Conservation (phyloP, 106 monocot genomes). For the Amphibolis antarctica region DNA sequence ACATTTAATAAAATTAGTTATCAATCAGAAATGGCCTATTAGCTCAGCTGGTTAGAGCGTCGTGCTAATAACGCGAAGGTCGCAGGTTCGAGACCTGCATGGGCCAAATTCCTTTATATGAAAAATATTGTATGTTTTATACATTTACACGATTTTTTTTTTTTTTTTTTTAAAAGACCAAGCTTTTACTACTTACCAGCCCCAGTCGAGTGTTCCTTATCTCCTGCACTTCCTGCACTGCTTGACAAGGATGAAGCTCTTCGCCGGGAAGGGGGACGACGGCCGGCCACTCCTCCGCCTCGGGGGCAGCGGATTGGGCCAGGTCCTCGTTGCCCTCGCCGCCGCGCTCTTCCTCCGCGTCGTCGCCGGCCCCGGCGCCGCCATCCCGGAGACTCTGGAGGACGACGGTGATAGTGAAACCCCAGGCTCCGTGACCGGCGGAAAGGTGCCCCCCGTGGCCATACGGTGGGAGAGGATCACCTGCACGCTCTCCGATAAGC, state of each 20-base stretch:
- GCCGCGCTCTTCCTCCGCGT: constrained; percentile 15
- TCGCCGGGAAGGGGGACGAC: constrained; percentile 5
- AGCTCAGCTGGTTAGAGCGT: constrained; percentile 99
- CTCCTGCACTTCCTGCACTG: too few species aligned
- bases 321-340: constrained; percentile 10
- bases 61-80: constrained; percentile 99
- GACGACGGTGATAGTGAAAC: constrained; percentile 3
- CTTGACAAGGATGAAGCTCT: constrained; percentile 1
- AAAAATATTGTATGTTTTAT: too few species aligned
- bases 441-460: constrained; percentile 12
- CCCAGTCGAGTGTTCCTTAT: too few species aligned
- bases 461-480: constrained; percentile 18
- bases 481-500: constrained; percentile 19
- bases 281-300: neutral
- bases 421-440: neutral
- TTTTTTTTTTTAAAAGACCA: too few species aligned
- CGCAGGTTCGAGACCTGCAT: constrained; percentile 99
- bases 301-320: constrained; percentile 9
- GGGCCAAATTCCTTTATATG: too few species aligned
- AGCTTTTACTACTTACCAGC: too few species aligned
- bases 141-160: too few species aligned
- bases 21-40: too few species aligned
- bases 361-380: constrained; percentile 13
- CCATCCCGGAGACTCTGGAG: neutral
- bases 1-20: too few species aligned